Conservation (phyloP, 2,329 filamentous ascomycete species). For the Pseudopithomyces maydicus region DNA sequence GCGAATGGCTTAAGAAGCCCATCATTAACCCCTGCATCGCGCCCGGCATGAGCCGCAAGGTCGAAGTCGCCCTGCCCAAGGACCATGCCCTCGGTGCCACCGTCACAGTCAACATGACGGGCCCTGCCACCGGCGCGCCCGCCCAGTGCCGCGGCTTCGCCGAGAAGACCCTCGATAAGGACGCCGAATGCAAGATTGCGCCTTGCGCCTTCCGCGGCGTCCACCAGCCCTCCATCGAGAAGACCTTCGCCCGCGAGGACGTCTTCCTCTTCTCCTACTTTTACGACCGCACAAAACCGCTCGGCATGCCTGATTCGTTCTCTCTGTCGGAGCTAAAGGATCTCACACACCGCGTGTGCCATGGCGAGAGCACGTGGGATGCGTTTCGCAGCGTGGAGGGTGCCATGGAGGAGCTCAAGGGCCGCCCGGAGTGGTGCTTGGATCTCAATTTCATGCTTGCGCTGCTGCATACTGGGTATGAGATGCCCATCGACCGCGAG, state of each 20-base stretch:
- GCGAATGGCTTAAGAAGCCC: constrained; percentile 70
- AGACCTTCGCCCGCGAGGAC: constrained; percentile 90
- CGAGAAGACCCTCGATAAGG: constrained; percentile 90
- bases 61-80: constrained; percentile 73
- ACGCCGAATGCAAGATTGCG: constrained; percentile 76
- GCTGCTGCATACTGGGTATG: constrained; percentile 91
- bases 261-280: constrained; percentile 98
- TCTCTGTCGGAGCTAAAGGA: constrained; percentile 89
- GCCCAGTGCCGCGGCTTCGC: constrained; percentile 89
- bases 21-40: constrained; percentile 86
- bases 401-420: constrained; percentile 79
- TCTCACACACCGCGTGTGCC: constrained; percentile 82
- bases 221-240: constrained; percentile 87
- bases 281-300: constrained; percentile 88
- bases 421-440: constrained; percentile 87
- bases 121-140: constrained; percentile 74
- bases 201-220: constrained; percentile 99
- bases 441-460: constrained; percentile 97
- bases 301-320: constrained; percentile 98
- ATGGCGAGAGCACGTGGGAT: constrained; percentile 77
- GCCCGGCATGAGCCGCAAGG: constrained; percentile 74
- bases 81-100: constrained; percentile 68
- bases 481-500: constrained; percentile 95
- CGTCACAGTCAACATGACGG: constrained; percentile 82
- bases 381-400: constrained; percentile 77